These are phyloP conservation scores for Solanum infundibuliforme DNA, from an alignment of 257 asterid species.

Conservation along the genomic window DNA sequence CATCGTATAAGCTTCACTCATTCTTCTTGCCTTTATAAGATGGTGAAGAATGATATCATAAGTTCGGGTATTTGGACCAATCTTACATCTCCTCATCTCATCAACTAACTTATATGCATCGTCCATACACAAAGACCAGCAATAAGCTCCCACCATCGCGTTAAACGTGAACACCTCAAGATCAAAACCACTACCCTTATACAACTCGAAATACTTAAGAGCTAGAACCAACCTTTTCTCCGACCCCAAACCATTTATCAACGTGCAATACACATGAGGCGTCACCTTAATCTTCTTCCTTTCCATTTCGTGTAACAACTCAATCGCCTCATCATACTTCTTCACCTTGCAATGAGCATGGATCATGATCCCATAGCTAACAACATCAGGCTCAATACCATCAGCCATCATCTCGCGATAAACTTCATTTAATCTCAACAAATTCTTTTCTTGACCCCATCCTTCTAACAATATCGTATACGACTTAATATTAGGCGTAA, in stretches of 20 bases:
- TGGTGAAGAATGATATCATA: constrained; percentile 64
- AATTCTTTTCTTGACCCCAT: constrained; percentile 59
- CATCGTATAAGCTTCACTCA: constrained; percentile 44
- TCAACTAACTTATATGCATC: constrained; percentile 44
- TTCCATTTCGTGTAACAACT: constrained; percentile 46
- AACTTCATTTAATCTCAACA: constrained; percentile 56
- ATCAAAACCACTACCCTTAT: constrained; percentile 27
- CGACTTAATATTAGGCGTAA: constrained; percentile 51
- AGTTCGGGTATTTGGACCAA: constrained; percentile 70
- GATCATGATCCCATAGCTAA: constrained; percentile 64
- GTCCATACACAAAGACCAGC: constrained; percentile 44
- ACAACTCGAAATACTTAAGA: constrained; percentile 45
- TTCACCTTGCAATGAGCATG: constrained; percentile 54
- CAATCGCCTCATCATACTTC: constrained; percentile 38
- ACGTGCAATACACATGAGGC: constrained; percentile 73
- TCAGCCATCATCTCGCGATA: constrained; percentile 54
- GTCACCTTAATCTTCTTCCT: constrained; percentile 40
- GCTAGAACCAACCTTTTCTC: constrained; percentile 55
- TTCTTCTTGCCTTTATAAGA: constrained; percentile 36
- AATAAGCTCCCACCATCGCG: constrained; percentile 77
- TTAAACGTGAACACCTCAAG: constrained; percentile 66
- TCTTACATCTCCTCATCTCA: constrained; percentile 52
- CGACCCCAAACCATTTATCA: constrained; percentile 77
- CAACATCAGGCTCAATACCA: constrained; percentile 71
- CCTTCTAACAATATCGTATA: constrained; percentile 72